Evolutionary conservation across 2,329 filamentous ascomycete species (phyloP), one percentile per base, ranked within the genome.

Genomic region (Fusarium protoensiforme): DNA sequence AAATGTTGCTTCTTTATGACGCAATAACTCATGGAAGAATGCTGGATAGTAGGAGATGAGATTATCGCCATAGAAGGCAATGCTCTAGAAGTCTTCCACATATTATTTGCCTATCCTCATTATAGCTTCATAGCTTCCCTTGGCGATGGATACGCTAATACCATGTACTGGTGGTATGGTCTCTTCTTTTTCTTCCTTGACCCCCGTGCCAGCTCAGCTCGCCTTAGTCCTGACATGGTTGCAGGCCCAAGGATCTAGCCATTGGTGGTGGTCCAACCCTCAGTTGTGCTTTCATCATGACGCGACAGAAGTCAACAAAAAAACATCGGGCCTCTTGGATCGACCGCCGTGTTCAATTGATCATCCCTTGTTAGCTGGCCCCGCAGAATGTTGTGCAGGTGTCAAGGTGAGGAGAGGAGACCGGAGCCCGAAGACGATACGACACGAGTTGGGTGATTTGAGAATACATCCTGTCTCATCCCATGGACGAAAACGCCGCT

Each of bases 341-440:
- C 61, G 31, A 46, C 60, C 29, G 27, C 27, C 22, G 33, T 58
- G 35, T 20, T 56, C 38, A 64, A 53, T n/a, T 46, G 56, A 66
- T 53, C 53, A 53, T 56, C 59, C 65, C 65, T 53, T 38, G 31
- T 54, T 41, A 36, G 29, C 18, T 38, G 53, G 41, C 64, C 71
- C 75, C 67, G 69, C 69, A 71, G 38, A 68, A 75, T 71, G 62
- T 67, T 66, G 62, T 72, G 64, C 61, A 74, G 61, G 33, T 48
- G 51, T 66, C 61, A 53, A 59, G 29, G 36, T 41, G 51, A 70
- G 53, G 41, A 66, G 51, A 70, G 53, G 41, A 66, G 64, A 59
- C 64, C 71, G 64, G 65, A 64, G 54, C 14, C 36, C 64, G 39
- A 67, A 60, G 33, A 61, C 69, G 61, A 65, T 46, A 61, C 27